Evolutionary conservation across 257 asterid species (phyloP).

Genomic region (Vinca minor): DNA sequence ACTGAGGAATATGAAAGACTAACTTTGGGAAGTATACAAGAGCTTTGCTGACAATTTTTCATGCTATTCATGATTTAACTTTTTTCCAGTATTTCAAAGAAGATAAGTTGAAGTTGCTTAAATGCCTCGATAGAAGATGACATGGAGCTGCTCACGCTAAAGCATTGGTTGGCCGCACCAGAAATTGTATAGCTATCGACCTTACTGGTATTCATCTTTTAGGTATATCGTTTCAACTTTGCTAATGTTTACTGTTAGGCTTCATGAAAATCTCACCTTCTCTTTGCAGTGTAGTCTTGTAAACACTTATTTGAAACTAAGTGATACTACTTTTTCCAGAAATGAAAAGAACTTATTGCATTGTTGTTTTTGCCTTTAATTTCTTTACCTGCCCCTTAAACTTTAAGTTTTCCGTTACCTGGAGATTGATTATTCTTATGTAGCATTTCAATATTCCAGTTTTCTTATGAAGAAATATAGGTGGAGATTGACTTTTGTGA

Average conservation of each 20-base stretch:
- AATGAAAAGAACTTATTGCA: no score
- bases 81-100: background rate
- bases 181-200: background rate
- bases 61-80: background rate
- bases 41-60: background rate
- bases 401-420: no score
- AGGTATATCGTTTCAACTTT: background rate
- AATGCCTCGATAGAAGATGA: background rate
- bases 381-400: no score
- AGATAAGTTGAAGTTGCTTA: background rate
- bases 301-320: no score
- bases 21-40: background rate
- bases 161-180: background rate
- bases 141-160: no score
- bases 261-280: background rate
- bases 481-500: no score
- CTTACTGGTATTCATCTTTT: background rate
- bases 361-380: no score
- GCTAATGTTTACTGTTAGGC: background rate
- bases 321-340: no score
- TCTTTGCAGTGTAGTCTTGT: no score
- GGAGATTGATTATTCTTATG: no score
- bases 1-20: background rate
- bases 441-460: no score
- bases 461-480: no score